Base-by-base conservation (phyloP, 169 alveolate species). In the Cryptosporidium bovis region DNA sequence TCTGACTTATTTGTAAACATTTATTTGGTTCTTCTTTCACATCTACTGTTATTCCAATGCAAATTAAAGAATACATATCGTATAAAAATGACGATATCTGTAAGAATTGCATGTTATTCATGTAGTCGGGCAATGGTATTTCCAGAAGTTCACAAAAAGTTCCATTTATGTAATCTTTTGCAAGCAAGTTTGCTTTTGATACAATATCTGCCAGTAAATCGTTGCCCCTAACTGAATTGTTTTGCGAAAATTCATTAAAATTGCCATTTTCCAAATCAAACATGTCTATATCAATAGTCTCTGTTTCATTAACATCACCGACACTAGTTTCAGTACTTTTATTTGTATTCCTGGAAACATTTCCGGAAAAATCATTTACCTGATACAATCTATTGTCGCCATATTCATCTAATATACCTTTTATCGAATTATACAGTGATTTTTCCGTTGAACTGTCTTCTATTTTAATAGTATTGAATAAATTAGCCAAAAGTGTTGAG, bases 1-100 rank as follows among this genome's bases (percentile, higher is more conserved):
- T 71, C 24, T 34, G 24, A 2, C 36, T 36, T 20, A 16, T 48
- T 55, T 2, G 27, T 7, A 4, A 15, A 16, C 18, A 10, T 20
- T n/a, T 71, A 62, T 56, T 44, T 13, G 77, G 36, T 62, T 77
- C 71, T 24, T 77, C 87, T 12, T 62, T 33, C 15, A 77, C 71
- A 36, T 77, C 64, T 27, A 62, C 87, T 1, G 87, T 51, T 60
- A 77, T 77, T 62, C 87, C 87, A 7, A 77, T 77, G 1, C 87
- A 77, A 44, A 60, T 60, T 44, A 77, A 55, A 31, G 87, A 77
- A 44, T 60, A 20, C 20, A 24, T 16, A 56, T 62, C 77, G 34
- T 58, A 77, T 33, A 77, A 56, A 77, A 44, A 77, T 36, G 87
- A 34, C 10, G 34, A 40, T 3, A 77, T 62, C n/a, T 77, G 87